A percentile compares a stretch with the other conserved stretches of the same genome.
These are phyloP conservation scores for Prunus mume DNA, from an alignment of 306 rosid genomes.

Conservation along the genomic window DNA sequence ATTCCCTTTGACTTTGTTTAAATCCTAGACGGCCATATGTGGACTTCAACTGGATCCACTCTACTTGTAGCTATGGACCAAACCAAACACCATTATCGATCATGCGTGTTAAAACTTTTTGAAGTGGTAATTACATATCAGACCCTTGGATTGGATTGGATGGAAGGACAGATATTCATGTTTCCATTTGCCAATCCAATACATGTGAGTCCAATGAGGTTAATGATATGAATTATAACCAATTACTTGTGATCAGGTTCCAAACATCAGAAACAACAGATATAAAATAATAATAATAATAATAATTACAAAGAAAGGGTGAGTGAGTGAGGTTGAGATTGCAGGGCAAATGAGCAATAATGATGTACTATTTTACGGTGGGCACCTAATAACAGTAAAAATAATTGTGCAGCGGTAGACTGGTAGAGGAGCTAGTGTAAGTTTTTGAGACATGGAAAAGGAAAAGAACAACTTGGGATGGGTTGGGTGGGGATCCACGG, in stretches of 20 bases:
- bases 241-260: no score
- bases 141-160: no score
- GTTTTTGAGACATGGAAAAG: background rate
- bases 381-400: conserved; percentile 1
- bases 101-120: no score
- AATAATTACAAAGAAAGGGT: background rate
- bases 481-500: background rate
- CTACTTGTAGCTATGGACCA: no score
- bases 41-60: background rate
- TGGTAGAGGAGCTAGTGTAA: background rate
- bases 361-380: background rate
- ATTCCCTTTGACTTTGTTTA: background rate
- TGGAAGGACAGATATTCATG: no score
- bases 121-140: no score
- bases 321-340: background rate
- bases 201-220: no score
- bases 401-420: background rate
- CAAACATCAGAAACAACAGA: background rate
- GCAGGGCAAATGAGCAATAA: background rate
- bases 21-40: background rate
- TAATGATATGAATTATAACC: no score
- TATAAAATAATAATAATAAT: background rate
- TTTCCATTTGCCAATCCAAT: no score
- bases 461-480: background rate
- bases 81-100: no score